Conservation (phyloP, 768 basidiomycete species). For the Peribolospora baueri region DNA sequence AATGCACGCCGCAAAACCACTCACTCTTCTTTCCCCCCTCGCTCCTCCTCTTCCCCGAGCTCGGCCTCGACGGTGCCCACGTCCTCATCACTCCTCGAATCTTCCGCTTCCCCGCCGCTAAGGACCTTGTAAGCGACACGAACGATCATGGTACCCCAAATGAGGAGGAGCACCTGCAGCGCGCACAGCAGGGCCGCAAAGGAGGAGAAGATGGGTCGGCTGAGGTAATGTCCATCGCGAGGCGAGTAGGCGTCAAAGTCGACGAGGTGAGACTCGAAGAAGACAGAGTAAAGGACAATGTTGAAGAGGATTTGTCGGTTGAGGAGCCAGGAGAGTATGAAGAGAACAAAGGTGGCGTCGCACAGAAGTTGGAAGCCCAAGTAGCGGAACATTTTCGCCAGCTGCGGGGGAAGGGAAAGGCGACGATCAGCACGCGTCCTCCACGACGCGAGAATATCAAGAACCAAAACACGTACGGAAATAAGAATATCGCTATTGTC, state of each 20-base stretch:
- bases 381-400: slow-evolving; percentile 87
- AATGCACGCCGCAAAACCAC: too few species aligned
- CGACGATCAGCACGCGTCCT: not conserved
- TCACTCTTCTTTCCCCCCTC: too few species aligned
- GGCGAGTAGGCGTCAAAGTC: slow-evolving; percentile 38
- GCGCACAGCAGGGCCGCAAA: slow-evolving; percentile 26
- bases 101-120: slow-evolving; percentile 48
- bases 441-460: not conserved
- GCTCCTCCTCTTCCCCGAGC: slow-evolving; percentile 1
- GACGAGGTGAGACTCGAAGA: slow-evolving; percentile 28
- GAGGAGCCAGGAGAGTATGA: slow-evolving; percentile 71
- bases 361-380: slow-evolving; percentile 38
- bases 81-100: slow-evolving; percentile 71
- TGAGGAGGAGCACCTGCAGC: slow-evolving; percentile 28
- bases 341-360: slow-evolving; percentile 51
- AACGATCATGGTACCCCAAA: slow-evolving; percentile 74
- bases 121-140: slow-evolving; percentile 62
- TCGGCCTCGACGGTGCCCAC: slow-evolving; percentile 8
- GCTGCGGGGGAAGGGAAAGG: slow-evolving; percentile 24
- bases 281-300: slow-evolving; percentile 38
- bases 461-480: slow-evolving; percentile 34
- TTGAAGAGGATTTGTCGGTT: slow-evolving; percentile 68
- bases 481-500: slow-evolving; percentile 82
- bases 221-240: slow-evolving; percentile 33
- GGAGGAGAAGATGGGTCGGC: slow-evolving; percentile 21